phyloP scores from a whole-genome alignment of 2,329 filamentous ascomycete species.

The Ophiobolus disseminans region DNA sequence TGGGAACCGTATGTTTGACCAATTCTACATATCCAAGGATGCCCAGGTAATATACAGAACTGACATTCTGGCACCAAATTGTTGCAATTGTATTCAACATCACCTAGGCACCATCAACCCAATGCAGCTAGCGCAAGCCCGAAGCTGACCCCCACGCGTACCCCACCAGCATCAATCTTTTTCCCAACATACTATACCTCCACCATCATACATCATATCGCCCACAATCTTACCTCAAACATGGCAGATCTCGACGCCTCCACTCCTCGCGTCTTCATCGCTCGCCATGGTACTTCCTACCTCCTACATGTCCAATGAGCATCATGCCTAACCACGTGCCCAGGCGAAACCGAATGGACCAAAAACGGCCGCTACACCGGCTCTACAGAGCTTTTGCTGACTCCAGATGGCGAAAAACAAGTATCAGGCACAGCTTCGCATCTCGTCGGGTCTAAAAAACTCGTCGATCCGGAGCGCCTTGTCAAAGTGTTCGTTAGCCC shows the following conservation, averaged over 20 bases:
- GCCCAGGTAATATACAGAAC: too few species aligned
- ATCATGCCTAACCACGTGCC: not conserved
- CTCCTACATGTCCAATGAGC: not conserved
- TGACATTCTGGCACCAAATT: too few species aligned
- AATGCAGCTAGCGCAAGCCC: too few species aligned
- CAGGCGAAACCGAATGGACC: constrained; percentile 59
- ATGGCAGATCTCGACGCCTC: constrained; percentile 31
- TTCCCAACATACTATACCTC: not conserved
- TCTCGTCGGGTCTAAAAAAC: constrained; percentile 58
- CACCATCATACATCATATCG: not conserved
- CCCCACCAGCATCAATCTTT: not conserved
- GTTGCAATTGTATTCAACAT: too few species aligned
- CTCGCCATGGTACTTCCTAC: constrained; percentile 24
- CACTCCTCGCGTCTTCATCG: constrained; percentile 30
- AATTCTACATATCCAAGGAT: too few species aligned
- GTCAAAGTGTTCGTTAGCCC: constrained; percentile 60
- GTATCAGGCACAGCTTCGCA: constrained; percentile 51
- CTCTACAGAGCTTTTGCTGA: constrained; percentile 63
- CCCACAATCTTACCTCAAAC: not conserved
- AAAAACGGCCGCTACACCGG: constrained; percentile 56
- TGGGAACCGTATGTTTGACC: too few species aligned
- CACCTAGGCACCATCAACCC: too few species aligned
- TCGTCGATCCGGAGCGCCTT: constrained; percentile 60
- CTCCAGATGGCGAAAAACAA: constrained; percentile 39
- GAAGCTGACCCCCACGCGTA: too few species aligned